Evolutionary conservation across 306 rosid genomes (phyloP).

Genomic region (Fragaria iinumae): DNA sequence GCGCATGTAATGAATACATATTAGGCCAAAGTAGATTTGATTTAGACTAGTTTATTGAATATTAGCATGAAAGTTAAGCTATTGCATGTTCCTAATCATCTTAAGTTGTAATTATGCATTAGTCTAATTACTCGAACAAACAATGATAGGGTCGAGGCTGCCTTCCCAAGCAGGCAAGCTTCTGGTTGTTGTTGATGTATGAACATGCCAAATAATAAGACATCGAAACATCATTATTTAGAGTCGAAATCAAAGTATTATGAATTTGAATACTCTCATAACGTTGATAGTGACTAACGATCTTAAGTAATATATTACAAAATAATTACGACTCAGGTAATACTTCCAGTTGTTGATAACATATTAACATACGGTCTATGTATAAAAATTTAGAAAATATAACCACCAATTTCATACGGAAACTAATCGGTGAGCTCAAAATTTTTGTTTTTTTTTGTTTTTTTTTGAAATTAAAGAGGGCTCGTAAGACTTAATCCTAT

Average conservation of each 20-base stretch:
- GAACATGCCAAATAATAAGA: neutral
- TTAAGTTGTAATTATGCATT: neutral
- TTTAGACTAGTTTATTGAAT: neutral
- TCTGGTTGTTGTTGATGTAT: neutral
- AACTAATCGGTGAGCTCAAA: no score
- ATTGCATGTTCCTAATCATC: neutral
- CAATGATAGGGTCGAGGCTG: neutral
- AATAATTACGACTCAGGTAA: no score
- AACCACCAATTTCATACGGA: no score
- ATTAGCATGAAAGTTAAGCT: neutral
- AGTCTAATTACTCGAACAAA: neutral
- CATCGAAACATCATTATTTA: neutral
- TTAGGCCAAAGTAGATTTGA: neutral
- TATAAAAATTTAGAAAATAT: no score
- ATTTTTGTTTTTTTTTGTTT: fast-evolving
- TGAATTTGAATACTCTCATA: no score
- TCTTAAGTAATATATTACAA: no score
- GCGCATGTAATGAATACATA: neutral
- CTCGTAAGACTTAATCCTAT: no score
- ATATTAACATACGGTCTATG: no score
- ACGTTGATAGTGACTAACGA: no score
- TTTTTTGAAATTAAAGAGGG: no score
- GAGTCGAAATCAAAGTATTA: neutral
- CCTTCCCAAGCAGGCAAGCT: neutral
- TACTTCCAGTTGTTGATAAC: no score